Evolutionary conservation across 208 protist genomes (phyloP).

Genomic region (Trypanosoma boissoni): DNA sequence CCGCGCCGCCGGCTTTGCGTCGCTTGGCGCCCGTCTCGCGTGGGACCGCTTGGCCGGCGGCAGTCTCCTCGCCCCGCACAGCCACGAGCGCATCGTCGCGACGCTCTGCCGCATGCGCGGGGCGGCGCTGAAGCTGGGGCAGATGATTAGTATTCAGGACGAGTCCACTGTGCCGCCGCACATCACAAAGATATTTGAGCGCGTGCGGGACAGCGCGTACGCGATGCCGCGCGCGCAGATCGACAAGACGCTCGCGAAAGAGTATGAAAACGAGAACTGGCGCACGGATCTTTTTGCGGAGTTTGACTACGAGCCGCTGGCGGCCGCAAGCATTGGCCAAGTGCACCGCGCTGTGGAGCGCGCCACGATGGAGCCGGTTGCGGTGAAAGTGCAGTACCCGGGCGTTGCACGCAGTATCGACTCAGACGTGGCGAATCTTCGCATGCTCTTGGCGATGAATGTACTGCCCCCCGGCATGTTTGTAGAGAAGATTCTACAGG

Average conservation of each 20-base stretch:
- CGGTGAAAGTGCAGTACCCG: constrained; percentile 92
- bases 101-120: constrained; percentile 95
- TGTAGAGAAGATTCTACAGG: constrained; percentile 75
- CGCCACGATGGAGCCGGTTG: constrained; percentile 64
- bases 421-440: constrained; percentile 89
- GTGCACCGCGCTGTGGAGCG: constrained; percentile 80
- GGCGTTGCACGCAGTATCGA: constrained; percentile 84
- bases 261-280: constrained; percentile 47
- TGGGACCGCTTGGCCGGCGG: constrained; percentile 39
- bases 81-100: constrained; percentile 86
- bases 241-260: constrained; percentile 35
- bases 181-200: constrained; percentile 70
- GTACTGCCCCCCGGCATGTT: constrained; percentile 79
- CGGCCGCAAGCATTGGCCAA: constrained; percentile 96
- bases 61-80: constrained; percentile 37
- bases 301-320: constrained; percentile 92
- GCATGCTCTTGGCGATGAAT: constrained; percentile 68
- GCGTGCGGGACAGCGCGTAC: constrained; percentile 82
- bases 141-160: constrained; percentile 95
- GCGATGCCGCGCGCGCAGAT: constrained; percentile 82
- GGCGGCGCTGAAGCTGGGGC: constrained; percentile 94
- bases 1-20: constrained; percentile 63
- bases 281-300: constrained; percentile 43
- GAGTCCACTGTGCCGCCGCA: constrained; percentile 64
- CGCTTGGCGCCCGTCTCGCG: constrained; percentile 60